Conservation (phyloP, 768 basidiomycete genomes). For the Suillus sp. region DNA sequence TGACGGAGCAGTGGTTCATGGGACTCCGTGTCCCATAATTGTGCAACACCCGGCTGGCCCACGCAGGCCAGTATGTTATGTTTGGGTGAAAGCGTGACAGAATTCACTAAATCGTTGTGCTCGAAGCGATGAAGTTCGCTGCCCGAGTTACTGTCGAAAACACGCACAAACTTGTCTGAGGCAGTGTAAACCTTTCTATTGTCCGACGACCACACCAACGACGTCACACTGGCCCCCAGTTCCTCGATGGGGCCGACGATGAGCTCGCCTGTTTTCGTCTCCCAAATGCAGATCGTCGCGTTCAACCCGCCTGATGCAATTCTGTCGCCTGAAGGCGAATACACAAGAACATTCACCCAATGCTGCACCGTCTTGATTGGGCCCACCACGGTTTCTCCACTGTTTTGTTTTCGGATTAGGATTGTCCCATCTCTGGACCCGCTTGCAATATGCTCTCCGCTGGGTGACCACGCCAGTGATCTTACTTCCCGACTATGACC, state of each 20-base stretch:
- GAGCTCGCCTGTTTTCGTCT: not conserved
- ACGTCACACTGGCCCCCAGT: not conserved
- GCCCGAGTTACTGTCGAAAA: not conserved
- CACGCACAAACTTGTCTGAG: not conserved
- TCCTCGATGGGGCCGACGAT: not conserved
- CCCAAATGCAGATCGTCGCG: not conserved
- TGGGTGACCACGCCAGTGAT: not conserved
- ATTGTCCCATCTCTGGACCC: not conserved
- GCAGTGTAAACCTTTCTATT: not conserved
- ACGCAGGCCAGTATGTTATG: not conserved
- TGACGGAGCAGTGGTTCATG: not conserved
- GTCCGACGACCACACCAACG: not conserved
- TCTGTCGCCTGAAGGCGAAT: not conserved
- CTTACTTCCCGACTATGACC: not conserved
- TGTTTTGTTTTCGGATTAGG: not conserved
- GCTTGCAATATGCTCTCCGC: not conserved
- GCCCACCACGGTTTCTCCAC: not conserved
- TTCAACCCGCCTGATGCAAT: not conserved
- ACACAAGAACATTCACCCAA: not conserved
- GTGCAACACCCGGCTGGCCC: not conserved
- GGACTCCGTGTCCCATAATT: not conserved
- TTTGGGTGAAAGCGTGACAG: constrained; percentile 3
- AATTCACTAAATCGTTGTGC: not conserved
- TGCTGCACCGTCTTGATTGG: not conserved
- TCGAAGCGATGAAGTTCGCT: not conserved